Conservation (phyloP, 106 monocot species). For the Alisma plantagoaquatica region DNA sequence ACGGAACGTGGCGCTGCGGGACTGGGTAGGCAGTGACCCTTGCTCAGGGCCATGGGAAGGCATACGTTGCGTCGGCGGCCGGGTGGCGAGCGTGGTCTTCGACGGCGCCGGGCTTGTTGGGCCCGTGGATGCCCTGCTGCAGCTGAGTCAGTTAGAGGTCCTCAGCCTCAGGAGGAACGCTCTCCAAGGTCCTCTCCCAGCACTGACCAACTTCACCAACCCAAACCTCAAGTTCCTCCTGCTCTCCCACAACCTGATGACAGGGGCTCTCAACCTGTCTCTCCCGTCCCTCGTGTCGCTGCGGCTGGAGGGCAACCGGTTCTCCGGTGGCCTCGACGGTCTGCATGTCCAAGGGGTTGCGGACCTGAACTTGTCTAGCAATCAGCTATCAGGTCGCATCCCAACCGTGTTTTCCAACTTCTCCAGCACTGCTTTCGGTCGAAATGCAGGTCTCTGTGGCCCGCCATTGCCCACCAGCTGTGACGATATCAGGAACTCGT, state of each 20-base stretch:
- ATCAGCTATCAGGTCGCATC: too few species aligned
- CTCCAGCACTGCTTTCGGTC: too few species aligned
- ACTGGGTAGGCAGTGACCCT: constrained; percentile 27
- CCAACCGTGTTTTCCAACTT: too few species aligned
- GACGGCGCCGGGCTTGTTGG: constrained; percentile 20
- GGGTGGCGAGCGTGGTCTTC: constrained; percentile 19
- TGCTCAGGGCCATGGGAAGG: constrained; percentile 39
- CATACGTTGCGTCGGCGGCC: constrained; percentile 14
- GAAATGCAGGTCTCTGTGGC: too few species aligned
- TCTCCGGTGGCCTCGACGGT: constrained; percentile 21
- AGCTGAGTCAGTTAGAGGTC: constrained; percentile 12
- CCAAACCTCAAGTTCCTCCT: constrained; percentile 19
- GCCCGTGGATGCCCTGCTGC: constrained; percentile 11
- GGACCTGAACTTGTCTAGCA: constrained; percentile 28
- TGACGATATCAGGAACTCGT: too few species aligned
- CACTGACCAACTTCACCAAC: constrained; percentile 12
- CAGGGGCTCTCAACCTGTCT: constrained; percentile 14
- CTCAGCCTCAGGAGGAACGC: constrained; percentile 30
- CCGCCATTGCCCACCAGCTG: too few species aligned
- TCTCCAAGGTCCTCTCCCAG: constrained; percentile 11
- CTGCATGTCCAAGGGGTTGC: neutral
- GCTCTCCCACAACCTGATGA: constrained; percentile 31
- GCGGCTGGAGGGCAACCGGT: constrained; percentile 24
- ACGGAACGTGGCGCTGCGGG: neutral
- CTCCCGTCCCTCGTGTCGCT: constrained; percentile 24